Conservation (phyloP, 106 monocot species). For the Dactylorhiza incarnata region DNA sequence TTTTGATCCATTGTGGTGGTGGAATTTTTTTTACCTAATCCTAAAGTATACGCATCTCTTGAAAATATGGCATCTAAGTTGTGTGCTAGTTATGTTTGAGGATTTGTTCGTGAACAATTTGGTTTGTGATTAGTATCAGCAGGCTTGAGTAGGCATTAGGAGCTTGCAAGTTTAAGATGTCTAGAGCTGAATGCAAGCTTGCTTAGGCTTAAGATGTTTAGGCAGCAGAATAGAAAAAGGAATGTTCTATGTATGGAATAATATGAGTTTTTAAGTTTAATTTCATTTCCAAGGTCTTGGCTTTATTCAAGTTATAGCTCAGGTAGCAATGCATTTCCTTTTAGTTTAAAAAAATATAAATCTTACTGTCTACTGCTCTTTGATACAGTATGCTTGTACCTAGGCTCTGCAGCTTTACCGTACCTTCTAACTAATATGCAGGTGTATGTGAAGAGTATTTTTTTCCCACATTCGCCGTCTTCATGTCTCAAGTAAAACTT, state of each 20-base stretch:
- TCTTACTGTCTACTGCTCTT: not conserved
- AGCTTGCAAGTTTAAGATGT: not conserved
- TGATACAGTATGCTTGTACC: not conserved
- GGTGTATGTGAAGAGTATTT: slow-evolving; percentile 5
- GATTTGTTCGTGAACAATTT: not conserved
- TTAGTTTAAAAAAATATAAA: not conserved
- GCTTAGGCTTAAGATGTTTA: not conserved
- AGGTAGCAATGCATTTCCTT: not conserved
- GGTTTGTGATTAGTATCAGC: not conserved
- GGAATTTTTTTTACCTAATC: no score
- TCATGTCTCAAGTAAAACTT: slow-evolving; percentile 7
- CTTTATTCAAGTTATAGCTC: not conserved
- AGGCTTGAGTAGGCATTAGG: not conserved
- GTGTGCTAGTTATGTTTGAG: not conserved
- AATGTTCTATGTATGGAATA: not conserved
- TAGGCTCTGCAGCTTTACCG: not conserved
- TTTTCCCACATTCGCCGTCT: slow-evolving; percentile 2
- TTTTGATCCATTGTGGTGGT: no score
- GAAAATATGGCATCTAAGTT: no score
- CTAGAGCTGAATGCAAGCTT: not conserved
- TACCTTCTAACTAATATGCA: not conserved
- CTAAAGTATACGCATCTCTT: no score
- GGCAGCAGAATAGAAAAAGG: not conserved
- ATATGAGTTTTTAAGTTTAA: not conserved
- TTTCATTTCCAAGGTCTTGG: not conserved